Evolutionary conservation across 208 protist species (phyloP).

Genomic region (Leishmania turanica): DNA sequence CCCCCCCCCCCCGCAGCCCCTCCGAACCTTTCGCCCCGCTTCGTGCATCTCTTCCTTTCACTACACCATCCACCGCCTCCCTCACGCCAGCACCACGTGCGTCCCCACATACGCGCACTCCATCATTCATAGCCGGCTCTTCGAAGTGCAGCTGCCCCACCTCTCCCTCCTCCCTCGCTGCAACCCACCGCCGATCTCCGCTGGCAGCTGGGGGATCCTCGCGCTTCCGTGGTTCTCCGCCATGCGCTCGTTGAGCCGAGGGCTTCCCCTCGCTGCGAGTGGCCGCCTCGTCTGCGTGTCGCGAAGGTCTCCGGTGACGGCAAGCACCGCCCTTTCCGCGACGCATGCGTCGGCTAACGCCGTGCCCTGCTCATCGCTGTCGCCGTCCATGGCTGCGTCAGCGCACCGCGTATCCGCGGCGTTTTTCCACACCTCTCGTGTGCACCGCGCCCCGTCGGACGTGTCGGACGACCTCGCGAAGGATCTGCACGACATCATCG

Average conservation of each 20-base stretch:
- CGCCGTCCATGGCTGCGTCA: background rate
- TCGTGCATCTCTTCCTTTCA: background rate
- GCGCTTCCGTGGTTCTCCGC: background rate
- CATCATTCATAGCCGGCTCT: background rate
- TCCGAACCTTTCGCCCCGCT: too few species aligned
- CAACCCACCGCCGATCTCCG: background rate
- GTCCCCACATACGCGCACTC: background rate
- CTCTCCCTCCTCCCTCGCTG: background rate
- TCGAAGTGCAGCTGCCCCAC: background rate
- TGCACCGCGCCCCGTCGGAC: conserved; percentile 41
- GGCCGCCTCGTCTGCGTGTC: background rate
- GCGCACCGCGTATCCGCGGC: conserved; percentile 7
- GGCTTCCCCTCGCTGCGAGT: background rate
- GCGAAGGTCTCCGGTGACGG: background rate
- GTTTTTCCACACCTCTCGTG: conserved; percentile 26
- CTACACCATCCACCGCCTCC: background rate
- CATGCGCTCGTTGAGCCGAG: background rate
- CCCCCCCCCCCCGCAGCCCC: too few species aligned
- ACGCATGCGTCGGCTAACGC: background rate
- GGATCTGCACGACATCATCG: conserved; percentile 72
- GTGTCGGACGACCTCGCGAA: conserved; percentile 59
- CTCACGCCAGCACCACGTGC: background rate
- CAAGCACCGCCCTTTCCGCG: background rate
- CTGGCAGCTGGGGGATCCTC: background rate
- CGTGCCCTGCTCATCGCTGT: background rate